These are phyloP conservation scores for Tuber magnatum DNA, from an alignment of 495 filamentous ascomycete species.

Conservation along the genomic window DNA sequence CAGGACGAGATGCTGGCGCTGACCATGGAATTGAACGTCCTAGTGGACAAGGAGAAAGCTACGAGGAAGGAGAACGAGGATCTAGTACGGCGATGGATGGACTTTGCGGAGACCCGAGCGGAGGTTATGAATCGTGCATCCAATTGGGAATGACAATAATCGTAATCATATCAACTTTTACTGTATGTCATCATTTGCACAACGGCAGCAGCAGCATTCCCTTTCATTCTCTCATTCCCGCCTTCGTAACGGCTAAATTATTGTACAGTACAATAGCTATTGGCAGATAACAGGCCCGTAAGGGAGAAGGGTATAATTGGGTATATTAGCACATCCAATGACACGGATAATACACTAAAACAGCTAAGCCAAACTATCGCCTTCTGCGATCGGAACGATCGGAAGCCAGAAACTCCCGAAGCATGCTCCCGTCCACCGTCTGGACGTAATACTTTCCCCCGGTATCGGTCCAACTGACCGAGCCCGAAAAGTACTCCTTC, in stretches of 20 bases:
- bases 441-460: constrained; percentile 81
- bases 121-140: constrained; percentile 65
- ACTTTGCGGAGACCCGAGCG: constrained; percentile 72
- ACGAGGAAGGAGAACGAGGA: constrained; percentile 79
- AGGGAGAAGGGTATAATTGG: neutral
- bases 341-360: neutral
- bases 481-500: constrained; percentile 68
- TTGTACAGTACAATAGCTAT: neutral
- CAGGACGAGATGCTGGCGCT: constrained; percentile 85
- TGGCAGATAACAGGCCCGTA: neutral
- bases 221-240: neutral
- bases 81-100: constrained; percentile 85
- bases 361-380: neutral
- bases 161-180: neutral
- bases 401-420: constrained; percentile 28
- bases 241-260: neutral
- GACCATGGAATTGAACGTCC: constrained; percentile 80
- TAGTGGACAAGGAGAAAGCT: constrained; percentile 60
- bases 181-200: neutral
- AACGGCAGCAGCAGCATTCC: neutral
- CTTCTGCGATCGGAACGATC: neutral
- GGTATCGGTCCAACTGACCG: constrained; percentile 86
- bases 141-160: constrained; percentile 24
- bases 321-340: neutral
- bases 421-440: constrained; percentile 61